phyloP scores from a whole-genome alignment of 164 flowering plant species.

The Annona cherimola region DNA sequence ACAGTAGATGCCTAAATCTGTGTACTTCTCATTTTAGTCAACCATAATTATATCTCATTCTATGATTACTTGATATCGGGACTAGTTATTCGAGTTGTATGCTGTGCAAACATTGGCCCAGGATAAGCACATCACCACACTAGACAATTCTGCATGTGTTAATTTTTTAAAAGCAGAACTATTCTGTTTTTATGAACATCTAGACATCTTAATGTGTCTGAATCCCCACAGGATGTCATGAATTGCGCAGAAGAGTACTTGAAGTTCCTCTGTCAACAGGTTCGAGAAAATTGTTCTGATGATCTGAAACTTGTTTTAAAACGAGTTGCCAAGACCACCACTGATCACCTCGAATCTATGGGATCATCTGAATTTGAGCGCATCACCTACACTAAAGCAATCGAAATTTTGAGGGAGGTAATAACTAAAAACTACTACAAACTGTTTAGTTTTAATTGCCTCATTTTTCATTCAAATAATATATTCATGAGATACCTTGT shows the following conservation, averaged over 20 bases:
- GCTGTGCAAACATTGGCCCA: too few species aligned
- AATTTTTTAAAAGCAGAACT: neutral
- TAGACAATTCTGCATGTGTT: neutral
- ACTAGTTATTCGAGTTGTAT: too few species aligned
- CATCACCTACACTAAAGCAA: constrained; percentile 64
- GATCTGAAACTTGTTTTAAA: constrained; percentile 58
- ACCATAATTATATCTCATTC: too few species aligned
- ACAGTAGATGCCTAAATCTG: too few species aligned
- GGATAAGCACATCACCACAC: neutral
- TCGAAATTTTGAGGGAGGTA: constrained; percentile 57
- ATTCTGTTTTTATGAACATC: neutral
- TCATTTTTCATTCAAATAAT: neutral
- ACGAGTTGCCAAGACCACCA: constrained; percentile 39
- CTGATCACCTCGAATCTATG: constrained; percentile 43
- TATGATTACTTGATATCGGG: too few species aligned
- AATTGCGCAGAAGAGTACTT: constrained; percentile 63
- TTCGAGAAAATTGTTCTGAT: constrained; percentile 51
- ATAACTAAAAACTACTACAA: neutral
- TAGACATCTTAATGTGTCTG: neutral
- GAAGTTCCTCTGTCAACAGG: constrained; percentile 66
- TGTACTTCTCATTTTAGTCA: too few species aligned
- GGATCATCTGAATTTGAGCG: constrained; percentile 44
- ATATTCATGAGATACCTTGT: neutral
- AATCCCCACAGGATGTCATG: constrained; percentile 55
- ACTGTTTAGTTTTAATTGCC: too few species aligned